These are phyloP conservation scores for Pythium biforme DNA, from an alignment of 352 stramenopile genomes.

Conservation along the genomic window DNA sequence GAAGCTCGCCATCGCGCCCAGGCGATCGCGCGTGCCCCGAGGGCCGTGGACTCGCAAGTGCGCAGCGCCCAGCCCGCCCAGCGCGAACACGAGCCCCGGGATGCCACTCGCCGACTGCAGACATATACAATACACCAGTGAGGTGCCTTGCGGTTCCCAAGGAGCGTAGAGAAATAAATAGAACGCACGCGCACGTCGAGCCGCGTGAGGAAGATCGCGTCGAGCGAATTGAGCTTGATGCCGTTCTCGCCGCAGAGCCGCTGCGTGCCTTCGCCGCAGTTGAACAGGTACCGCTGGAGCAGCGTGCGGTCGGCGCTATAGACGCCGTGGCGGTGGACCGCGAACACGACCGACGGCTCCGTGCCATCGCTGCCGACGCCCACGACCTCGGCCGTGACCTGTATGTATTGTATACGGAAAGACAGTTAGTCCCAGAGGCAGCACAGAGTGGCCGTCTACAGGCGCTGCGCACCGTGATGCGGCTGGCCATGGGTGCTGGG, in stretches of 20 bases:
- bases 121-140: too few species aligned
- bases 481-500: slow-evolving; percentile 2
- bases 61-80: slow-evolving; percentile 49
- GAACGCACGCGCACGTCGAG: slow-evolving; percentile 49
- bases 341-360: slow-evolving; percentile 65
- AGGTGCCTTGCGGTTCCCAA: too few species aligned
- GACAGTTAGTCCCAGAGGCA: neutral
- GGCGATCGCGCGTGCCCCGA: slow-evolving; percentile 34
- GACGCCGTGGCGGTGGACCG: slow-evolving; percentile 56
- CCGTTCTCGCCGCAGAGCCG: slow-evolving; percentile 66
- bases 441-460: too few species aligned
- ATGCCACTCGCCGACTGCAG: slow-evolving; percentile 65
- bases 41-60: slow-evolving; percentile 52
- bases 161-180: too few species aligned
- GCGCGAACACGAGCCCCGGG: slow-evolving; percentile 61
- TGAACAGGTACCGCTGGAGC: slow-evolving; percentile 67
- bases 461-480: slow-evolving; percentile 8
- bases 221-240: slow-evolving; percentile 66
- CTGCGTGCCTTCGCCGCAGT: slow-evolving; percentile 70
- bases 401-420: slow-evolving; percentile 10
- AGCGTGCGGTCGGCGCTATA: slow-evolving; percentile 64
- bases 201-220: slow-evolving; percentile 69
- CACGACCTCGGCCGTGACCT: slow-evolving; percentile 57
- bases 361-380: slow-evolving; percentile 65
- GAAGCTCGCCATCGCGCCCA: slow-evolving; percentile 62